Percentiles rank a stretch among this genome's conserved stretches.
phyloP scores from a whole-genome alignment of 805 yeast genomes.

The Blastobotrys robertii region DNA sequence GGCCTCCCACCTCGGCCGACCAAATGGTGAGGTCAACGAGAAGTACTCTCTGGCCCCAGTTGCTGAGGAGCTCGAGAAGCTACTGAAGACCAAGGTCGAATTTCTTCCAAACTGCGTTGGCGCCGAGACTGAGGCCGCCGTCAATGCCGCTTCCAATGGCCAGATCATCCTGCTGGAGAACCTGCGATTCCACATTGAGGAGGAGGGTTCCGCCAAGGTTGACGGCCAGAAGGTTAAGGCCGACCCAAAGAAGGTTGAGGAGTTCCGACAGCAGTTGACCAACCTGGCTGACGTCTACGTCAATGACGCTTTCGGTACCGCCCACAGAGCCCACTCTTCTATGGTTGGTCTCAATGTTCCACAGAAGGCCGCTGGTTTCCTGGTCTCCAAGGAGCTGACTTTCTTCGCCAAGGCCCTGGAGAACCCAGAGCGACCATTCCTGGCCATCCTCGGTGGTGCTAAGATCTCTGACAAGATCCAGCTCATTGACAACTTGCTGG shows the following conservation, averaged over 20 bases:
- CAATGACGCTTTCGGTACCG: constrained; percentile 97
- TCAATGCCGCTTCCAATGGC: constrained; percentile 65
- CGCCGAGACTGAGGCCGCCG: constrained; percentile 71
- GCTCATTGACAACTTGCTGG: constrained; percentile 83
- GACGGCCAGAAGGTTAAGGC: constrained; percentile 94
- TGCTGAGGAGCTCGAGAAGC: constrained; percentile 74
- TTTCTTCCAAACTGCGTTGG: constrained; percentile 94
- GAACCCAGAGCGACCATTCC: constrained; percentile 95
- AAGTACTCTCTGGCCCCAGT: constrained; percentile 93
- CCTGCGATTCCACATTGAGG: constrained; percentile 95
- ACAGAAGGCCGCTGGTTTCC: constrained; percentile 97
- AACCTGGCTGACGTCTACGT: constrained; percentile 93
- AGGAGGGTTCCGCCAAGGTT: constrained; percentile 79
- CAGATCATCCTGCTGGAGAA: constrained; percentile 87
- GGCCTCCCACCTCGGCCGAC: constrained; percentile 98
- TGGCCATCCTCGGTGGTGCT: constrained; percentile 99
- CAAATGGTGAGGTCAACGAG: constrained; percentile 81
- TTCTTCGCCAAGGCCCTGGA: constrained; percentile 98
- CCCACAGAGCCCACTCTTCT: constrained; percentile 99
- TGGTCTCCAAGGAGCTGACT: constrained; percentile 92
- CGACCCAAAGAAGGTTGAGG: constrained; percentile 67
- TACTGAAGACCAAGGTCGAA: constrained; percentile 63
- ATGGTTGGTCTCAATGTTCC: constrained; percentile 96
- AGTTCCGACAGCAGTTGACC: constrained; percentile 84
- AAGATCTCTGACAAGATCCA: constrained; percentile 98